These are phyloP conservation scores for Crataegus laevigata DNA, from an alignment of 306 rosid species.

Conservation along the genomic window DNA sequence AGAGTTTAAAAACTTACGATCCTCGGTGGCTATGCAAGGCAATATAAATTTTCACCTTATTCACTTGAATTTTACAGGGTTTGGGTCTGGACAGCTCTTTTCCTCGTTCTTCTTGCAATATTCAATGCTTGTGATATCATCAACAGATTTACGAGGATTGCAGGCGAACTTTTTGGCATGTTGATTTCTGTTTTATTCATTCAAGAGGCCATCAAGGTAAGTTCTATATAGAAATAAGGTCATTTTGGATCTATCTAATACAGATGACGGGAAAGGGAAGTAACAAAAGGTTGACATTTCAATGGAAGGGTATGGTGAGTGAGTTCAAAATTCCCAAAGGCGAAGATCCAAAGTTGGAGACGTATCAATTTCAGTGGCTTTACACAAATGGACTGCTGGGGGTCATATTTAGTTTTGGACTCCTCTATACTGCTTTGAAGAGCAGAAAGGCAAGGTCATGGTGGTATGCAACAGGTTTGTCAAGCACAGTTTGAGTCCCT, in stretches of 20 bases:
- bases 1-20: not conserved
- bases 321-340: slow-evolving; percentile 61
- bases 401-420: slow-evolving; percentile 61
- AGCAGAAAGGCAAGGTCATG: slow-evolving; percentile 85
- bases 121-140: slow-evolving; percentile 68
- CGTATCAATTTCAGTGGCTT: slow-evolving; percentile 49
- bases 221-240: not conserved
- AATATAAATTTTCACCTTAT: not conserved
- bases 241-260: not conserved
- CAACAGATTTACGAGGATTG: slow-evolving; percentile 75
- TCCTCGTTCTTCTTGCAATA: slow-evolving; percentile 61
- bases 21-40: not conserved
- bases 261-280: not conserved
- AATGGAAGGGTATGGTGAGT: slow-evolving; percentile 53
- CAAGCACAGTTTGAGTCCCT: not conserved
- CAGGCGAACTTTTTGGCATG: slow-evolving; percentile 87
- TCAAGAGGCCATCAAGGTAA: slow-evolving; percentile 84
- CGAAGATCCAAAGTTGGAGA: slow-evolving; percentile 32
- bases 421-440: slow-evolving; percentile 62
- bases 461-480: slow-evolving; percentile 79
- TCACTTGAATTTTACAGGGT: slow-evolving; percentile 48
- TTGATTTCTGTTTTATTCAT: slow-evolving; percentile 72
- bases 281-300: not conserved
- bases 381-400: slow-evolving; percentile 75
- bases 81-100: slow-evolving; percentile 78